These are phyloP conservation scores for Ceratobasidium sp. DNA, from an alignment of 1,284 basidiomycete species.

Conservation along the genomic window DNA sequence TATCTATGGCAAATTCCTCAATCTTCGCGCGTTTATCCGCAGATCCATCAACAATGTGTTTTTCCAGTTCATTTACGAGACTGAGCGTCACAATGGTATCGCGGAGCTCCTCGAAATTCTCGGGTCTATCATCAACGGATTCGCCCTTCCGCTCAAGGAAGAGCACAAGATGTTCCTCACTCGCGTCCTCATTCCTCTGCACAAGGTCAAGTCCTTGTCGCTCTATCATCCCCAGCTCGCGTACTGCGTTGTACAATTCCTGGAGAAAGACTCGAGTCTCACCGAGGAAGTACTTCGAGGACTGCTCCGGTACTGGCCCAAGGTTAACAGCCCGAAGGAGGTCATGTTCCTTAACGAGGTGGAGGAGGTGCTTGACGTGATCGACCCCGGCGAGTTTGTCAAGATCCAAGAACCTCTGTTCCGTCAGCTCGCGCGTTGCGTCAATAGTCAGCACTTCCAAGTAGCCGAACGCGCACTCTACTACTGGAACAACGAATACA, in stretches of 20 bases:
- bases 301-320: constrained; percentile 96
- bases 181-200: constrained; percentile 92
- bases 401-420: constrained; percentile 96
- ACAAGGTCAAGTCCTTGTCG: constrained; percentile 96
- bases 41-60: constrained; percentile 99
- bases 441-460: constrained; percentile 99
- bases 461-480: constrained; percentile 92
- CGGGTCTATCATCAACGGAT: constrained; percentile 99
- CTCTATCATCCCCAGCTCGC: constrained; percentile 98
- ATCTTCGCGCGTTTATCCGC: constrained; percentile 96
- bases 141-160: constrained; percentile 96
- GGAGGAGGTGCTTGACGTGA: constrained; percentile 98
- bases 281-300: constrained; percentile 97
- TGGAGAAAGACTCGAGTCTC: constrained; percentile 92
- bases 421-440: constrained; percentile 93
- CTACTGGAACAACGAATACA: constrained; percentile 99
- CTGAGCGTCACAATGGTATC: constrained; percentile 98
- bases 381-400: constrained; percentile 94
- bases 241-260: constrained; percentile 98
- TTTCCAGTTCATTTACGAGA: constrained; percentile 98
- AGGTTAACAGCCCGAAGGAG: constrained; percentile 99
- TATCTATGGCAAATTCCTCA: constrained; percentile 99
- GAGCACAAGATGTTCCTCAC: constrained; percentile 99
- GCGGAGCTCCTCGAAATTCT: constrained; percentile 98
- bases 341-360: constrained; percentile 99